phyloP scores from a whole-genome alignment of 768 basidiomycete species.

The Daedaleopsis sinensis region DNA sequence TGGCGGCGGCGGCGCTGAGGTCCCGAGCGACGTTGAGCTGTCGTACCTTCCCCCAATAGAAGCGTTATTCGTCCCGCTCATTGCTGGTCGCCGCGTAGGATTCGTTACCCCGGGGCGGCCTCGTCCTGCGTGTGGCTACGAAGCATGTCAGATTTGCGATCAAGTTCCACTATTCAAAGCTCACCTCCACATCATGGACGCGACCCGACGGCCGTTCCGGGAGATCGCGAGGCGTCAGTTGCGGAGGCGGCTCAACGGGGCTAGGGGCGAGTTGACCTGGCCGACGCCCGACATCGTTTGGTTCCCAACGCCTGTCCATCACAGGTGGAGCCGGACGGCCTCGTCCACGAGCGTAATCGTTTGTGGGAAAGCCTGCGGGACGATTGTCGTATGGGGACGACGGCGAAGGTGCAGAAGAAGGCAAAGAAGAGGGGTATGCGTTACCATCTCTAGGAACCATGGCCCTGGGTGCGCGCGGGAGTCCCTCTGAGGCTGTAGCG shows the following conservation, averaged over 20 bases:
- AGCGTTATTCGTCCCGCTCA: slow-evolving; percentile 17
- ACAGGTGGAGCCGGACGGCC: background rate
- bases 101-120: background rate
- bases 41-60: slow-evolving; percentile 9
- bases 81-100: background rate
- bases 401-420: background rate
- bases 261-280: background rate
- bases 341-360: background rate
- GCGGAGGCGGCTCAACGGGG: background rate
- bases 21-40: background rate
- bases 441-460: slow-evolving; percentile 26
- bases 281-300: slow-evolving; percentile 3
- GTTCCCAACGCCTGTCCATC: slow-evolving; percentile 7
- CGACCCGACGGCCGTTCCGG: background rate
- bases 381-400: background rate
- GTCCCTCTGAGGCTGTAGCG: slow-evolving; percentile 26
- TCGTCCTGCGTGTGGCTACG: background rate
- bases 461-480: slow-evolving; percentile 34
- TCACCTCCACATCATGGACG: slow-evolving; percentile 1
- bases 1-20: background rate
- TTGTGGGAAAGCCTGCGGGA: background rate
- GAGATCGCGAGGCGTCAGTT: background rate
- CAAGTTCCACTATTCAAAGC: background rate
- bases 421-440: background rate
- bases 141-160: background rate